phyloP scores from a whole-genome alignment of 768 basidiomycete species.

The Psilocybe cyanescens region DNA sequence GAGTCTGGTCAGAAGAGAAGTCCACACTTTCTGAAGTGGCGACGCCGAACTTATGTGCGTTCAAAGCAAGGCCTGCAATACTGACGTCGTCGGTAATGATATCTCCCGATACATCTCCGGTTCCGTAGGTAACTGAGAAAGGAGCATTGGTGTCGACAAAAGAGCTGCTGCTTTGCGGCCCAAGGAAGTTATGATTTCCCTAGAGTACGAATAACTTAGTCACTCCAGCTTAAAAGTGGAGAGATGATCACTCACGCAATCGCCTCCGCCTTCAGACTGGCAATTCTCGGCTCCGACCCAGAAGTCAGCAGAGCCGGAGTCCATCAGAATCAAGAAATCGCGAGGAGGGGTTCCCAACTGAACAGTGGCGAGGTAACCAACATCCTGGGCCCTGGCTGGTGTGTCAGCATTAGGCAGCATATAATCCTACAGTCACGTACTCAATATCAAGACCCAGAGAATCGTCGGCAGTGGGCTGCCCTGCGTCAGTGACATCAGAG shows the following conservation, averaged over 20 bases:
- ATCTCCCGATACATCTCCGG: constrained; percentile 67
- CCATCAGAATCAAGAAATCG: constrained; percentile 64
- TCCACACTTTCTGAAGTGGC: constrained; percentile 61
- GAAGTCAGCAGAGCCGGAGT: constrained; percentile 71
- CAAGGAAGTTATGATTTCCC: constrained; percentile 72
- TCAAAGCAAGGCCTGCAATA: constrained; percentile 64
- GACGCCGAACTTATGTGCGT: constrained; percentile 70
- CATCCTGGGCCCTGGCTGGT: constrained; percentile 41
- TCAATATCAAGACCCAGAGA: constrained; percentile 75
- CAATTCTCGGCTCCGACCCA: constrained; percentile 68
- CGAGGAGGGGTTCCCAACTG: constrained; percentile 70
- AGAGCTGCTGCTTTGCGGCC: constrained; percentile 59
- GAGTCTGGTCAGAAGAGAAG: constrained; percentile 51
- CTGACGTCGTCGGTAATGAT: constrained; percentile 65
- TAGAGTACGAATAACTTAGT: not conserved
- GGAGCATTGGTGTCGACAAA: constrained; percentile 55
- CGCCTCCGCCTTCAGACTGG: constrained; percentile 43
- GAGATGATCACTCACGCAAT: constrained; percentile 36
- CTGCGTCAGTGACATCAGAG: constrained; percentile 41
- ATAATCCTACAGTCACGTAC: constrained; percentile 35
- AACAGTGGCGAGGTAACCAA: constrained; percentile 58
- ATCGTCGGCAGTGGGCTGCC: constrained; percentile 42
- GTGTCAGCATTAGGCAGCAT: not conserved
- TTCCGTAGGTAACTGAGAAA: constrained; percentile 71
- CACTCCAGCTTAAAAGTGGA: too few relatives aligned